Evolutionary conservation across 2,329 filamentous ascomycete genomes (phyloP), one percentile per base, ranked within the genome.

Genomic region (Trichoderma sp.): DNA sequence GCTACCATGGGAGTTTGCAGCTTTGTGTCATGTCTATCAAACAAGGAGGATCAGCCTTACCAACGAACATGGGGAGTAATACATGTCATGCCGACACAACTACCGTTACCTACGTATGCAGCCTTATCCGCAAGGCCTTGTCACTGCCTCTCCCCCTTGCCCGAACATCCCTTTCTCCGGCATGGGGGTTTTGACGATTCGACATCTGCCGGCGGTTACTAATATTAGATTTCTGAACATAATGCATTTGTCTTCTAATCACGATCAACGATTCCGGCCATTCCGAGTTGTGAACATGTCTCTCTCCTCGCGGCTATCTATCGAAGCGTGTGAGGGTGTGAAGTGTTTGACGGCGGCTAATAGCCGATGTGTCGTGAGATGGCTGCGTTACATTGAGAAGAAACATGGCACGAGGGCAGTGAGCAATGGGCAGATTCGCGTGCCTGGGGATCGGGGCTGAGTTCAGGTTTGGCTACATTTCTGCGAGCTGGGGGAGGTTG

Each of bases 311-410:
- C 28, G 66, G 66, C 66, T 69, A 36, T 50, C 13, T 69, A 20
- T 50, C 13, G 53, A 62, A 62, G 39, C 20, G 20, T 63, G 36
- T 26, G 66, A 50, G 66, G 39, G 39, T 62, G 66, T 26, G 28
- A 20, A 13, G n/a, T 68, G 26, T 43, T 43, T 53, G 66, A 61
- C 66, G 66, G 66, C 66, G 66, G 39, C 39, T 69, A 69, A 53
- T 62, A 53, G 57, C 57, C 66, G 66, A 69, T 62, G 66, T 53
- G 66, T 53, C 39, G 23, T n/a, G 57, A 61, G 39, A 61, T 68
- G 66, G 65, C 20, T 69, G 66, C 28, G 66, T 69, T 62, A 69
- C 66, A 69, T 69, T 28, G 13, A 4, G 30, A 68, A 28, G 66
- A 43, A 43, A n/a, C 28, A 53, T 53, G 17, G 43, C 47, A 66